These are phyloP conservation scores for Desmodesmus armatus DNA, from an alignment of 139 green algal species.

Conservation along the genomic window DNA sequence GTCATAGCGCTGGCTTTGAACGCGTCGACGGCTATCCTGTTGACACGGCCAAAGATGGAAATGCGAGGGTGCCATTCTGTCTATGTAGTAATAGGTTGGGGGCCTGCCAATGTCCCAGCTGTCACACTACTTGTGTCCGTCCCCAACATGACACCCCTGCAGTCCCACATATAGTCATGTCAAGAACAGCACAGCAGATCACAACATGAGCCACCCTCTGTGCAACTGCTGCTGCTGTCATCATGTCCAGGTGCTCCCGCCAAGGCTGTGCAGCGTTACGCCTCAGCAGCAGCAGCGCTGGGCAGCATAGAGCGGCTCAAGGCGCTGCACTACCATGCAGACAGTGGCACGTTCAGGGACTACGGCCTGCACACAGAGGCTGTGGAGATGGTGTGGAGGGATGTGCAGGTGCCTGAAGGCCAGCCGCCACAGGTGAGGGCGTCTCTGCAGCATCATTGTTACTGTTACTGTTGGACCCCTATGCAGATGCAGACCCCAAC, in stretches of 20 bases:
- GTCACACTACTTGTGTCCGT: no score
- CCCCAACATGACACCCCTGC: no score
- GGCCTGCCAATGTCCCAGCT: no score
- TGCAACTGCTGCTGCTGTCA: neutral
- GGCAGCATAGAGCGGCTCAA: slow-evolving; percentile 66
- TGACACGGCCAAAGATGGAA: no score
- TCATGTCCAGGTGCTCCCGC: slow-evolving; percentile 19
- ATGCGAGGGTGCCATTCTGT: no score
- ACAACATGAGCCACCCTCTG: neutral
- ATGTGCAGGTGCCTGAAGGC: neutral
- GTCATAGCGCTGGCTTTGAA: no score
- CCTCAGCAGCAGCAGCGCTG: slow-evolving; percentile 50
- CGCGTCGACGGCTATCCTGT: no score
- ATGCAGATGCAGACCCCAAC: no score
- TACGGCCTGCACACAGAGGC: slow-evolving; percentile 93
- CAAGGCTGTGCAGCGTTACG: slow-evolving; percentile 30
- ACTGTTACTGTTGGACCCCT: no score
- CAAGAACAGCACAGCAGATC: neutral
- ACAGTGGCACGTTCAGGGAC: slow-evolving; percentile 75
- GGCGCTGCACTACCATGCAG: slow-evolving; percentile 78
- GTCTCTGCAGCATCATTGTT: no score
- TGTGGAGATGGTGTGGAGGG: slow-evolving; percentile 59
- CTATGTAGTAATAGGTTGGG: no score
- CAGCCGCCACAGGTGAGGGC: neutral
- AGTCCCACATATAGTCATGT: no score